Evolutionary conservation across 2,329 filamentous ascomycete genomes (phyloP), one percentile per base, ranked within the genome.

Genomic region (Diaporthe amygdali): DNA sequence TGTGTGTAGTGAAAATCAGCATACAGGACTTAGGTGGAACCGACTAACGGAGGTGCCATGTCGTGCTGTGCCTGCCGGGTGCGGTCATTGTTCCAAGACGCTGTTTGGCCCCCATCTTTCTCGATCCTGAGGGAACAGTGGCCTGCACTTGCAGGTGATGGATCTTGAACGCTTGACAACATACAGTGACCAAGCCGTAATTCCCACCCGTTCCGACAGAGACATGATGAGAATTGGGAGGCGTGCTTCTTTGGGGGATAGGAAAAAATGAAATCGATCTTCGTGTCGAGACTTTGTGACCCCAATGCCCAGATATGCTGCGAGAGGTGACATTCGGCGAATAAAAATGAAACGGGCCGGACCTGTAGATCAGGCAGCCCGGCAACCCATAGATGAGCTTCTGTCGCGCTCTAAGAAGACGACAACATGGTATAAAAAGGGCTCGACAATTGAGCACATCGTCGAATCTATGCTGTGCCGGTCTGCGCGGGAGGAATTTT

Each of bases 281-380:
- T n/a, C n/a, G n/a, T 14, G 59, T 49, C 20, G 44, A 49, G 41
- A 46, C 20, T n/a, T 7, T 47, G 41, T 4, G 20, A n/a, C 27
- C 41, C 12, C 17, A 22, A 10, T 22, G 20, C 9, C 17, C 17
- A 63, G 25, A 12, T 34, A 41, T n/a, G 34, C 15, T 47, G 56
- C 20, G 27, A 41, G 30, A 34, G 59, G 59, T 64, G 49, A 44
- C 30, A 64, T 64, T 30, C 59, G 59, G 59, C n/a, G 59, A 64
- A 64, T 20, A 64, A 34, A 20, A 34, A 20, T 64, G 59, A 64
- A 64, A 64, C 59, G 59, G 59, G n/a, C 59, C 59, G 59, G 37
- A 32, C 44, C 59, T 49, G 59, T 37, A 64, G 44, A 64, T 64
- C 44, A 46, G 41, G 59, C n/a, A 30, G 30, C 34, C n/a, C 44